Conservation (phyloP, 345 rosid genomes). For the Eucalyptus sideroxylon region DNA sequence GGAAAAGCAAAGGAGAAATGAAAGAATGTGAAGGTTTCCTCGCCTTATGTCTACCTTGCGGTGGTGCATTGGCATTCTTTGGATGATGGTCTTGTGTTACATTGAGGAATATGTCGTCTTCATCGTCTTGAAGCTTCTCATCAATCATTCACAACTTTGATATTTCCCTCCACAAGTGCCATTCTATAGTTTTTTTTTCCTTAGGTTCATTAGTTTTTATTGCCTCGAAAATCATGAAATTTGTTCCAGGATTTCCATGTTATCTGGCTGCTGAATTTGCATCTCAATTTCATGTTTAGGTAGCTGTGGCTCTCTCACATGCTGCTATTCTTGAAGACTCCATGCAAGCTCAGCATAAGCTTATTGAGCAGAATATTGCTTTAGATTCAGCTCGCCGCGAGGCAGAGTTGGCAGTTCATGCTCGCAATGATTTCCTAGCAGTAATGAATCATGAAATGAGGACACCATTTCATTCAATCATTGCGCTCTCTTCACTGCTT, state of each 20-base stretch:
- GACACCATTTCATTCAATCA: constrained; percentile 85
- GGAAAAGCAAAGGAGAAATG: neutral
- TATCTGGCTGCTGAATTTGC: neutral
- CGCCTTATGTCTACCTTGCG: neutral
- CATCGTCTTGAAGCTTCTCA: neutral
- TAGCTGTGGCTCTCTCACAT: constrained; percentile 96
- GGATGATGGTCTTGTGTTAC: neutral
- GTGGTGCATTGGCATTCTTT: neutral
- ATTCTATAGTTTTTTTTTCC: neutral
- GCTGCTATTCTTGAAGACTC: constrained; percentile 95
- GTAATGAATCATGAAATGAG: constrained; percentile 99
- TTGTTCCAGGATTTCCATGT: neutral
- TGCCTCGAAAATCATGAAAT: neutral
- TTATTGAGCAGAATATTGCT: constrained; percentile 72
- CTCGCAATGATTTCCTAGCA: constrained; percentile 87
- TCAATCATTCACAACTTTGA: neutral
- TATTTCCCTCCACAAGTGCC: neutral
- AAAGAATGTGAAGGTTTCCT: neutral
- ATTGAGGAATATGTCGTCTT: neutral
- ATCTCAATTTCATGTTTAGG: constrained; percentile 24
- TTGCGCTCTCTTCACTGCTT: constrained; percentile 81
- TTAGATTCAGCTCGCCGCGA: constrained; percentile 74
- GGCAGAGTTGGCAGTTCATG: constrained; percentile 87
- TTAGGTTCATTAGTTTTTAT: neutral
- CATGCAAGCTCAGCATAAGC: constrained; percentile 81